phyloP scores from a whole-genome alignment of 805 yeast genomes.

The Saccharomycopsis babjevae region DNA sequence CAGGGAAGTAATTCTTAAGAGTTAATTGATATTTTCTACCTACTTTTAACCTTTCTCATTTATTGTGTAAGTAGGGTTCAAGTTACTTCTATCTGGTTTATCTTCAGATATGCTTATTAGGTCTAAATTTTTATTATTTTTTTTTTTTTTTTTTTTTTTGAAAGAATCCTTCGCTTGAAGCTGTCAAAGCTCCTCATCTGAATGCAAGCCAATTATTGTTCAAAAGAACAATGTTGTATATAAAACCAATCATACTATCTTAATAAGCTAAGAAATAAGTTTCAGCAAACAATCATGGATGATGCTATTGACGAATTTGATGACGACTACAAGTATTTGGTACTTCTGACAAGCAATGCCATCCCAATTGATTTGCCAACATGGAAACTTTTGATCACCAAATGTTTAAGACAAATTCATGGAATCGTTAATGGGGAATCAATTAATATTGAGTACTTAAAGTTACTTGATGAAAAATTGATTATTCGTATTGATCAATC shows the following conservation, averaged over 20 bases:
- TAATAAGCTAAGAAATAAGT: background rate
- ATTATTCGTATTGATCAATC: background rate
- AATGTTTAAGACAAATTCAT: conserved; percentile 28
- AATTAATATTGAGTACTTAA: conserved; percentile 26
- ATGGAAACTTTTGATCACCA: conserved; percentile 30
- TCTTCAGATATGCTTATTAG: background rate
- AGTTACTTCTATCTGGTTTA: no score
- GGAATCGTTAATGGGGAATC: conserved; percentile 33
- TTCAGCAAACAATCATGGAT: background rate
- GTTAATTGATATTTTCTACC: no score
- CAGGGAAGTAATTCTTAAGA: background rate
- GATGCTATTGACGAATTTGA: conserved; percentile 1
- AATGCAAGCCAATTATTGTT: background rate
- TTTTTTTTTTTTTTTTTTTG: background rate
- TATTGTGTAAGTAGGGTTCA: no score
- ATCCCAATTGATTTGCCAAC: conserved; percentile 25
- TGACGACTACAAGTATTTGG: background rate
- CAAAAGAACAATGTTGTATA: background rate
- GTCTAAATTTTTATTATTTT: background rate
- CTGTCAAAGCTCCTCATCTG: background rate
- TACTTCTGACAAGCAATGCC: background rate
- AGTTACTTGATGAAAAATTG: conserved; percentile 18
- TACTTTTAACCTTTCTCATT: no score
- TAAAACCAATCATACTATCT: background rate
- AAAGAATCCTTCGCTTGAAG: no score